A percentile compares a stretch with the other conserved stretches of the same genome.
Conservation (phyloP, 768 basidiomycete species). For the Boletus rufocinnamomeus region DNA sequence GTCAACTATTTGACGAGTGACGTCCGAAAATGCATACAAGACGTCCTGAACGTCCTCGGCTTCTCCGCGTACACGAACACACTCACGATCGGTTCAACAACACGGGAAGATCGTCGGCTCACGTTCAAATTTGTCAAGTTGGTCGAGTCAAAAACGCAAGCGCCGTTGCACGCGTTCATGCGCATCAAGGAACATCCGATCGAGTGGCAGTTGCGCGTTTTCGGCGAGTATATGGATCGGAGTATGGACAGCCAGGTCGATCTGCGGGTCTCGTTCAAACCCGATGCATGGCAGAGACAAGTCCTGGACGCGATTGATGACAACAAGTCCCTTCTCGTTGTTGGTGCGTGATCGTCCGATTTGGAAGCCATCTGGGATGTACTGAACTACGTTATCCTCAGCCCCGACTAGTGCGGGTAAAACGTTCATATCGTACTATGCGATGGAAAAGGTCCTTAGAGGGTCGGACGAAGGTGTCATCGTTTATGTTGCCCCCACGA, state of each 20-base stretch:
- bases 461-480: constrained; percentile 65
- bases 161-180: constrained; percentile 53
- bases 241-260: constrained; percentile 66
- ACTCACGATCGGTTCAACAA: constrained; percentile 16
- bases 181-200: constrained; percentile 55
- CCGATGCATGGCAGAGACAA: constrained; percentile 70
- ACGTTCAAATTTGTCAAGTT: constrained; percentile 59
- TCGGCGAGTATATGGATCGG: constrained; percentile 73
- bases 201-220: constrained; percentile 67
- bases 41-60: constrained; percentile 48
- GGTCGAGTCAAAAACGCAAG: constrained; percentile 45
- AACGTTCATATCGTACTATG: constrained; percentile 77
- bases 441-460: constrained; percentile 69
- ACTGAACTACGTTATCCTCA: constrained; percentile 25
- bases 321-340: constrained; percentile 61
- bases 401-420: constrained; percentile 75
- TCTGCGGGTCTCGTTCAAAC: constrained; percentile 58
- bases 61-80: constrained; percentile 42
- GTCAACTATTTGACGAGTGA: constrained; percentile 32
- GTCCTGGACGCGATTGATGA: constrained; percentile 66
- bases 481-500: constrained; percentile 76
- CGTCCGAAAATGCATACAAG: constrained; percentile 38
- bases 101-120: constrained; percentile 33
- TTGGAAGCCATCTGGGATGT: background rate
- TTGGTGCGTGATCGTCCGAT: constrained; percentile 43